phyloP scores from a whole-genome alignment of 352 stramenopile species.

The Globisporangium megalacanthum region DNA sequence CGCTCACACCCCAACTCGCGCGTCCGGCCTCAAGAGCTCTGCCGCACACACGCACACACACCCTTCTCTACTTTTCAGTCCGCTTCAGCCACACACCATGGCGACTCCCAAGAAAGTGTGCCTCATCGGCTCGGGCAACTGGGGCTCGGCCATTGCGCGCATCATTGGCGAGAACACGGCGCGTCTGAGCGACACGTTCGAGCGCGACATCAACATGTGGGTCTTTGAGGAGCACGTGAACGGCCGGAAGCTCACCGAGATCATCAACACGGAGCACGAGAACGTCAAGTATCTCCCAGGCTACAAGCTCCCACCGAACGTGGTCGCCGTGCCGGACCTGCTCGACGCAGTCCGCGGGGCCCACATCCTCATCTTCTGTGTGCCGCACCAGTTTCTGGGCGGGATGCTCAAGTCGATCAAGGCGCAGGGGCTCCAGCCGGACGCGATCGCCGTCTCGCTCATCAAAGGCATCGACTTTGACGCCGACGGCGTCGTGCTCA shows the following conservation, averaged over 20 bases:
- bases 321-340: constrained; percentile 91
- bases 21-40: no score
- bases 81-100: no score
- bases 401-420: constrained; percentile 89
- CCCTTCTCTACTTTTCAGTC: constrained; percentile 1
- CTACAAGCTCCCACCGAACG: constrained; percentile 92
- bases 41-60: no score
- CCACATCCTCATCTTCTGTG: constrained; percentile 95
- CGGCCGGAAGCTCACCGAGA: constrained; percentile 90
- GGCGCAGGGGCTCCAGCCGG: constrained; percentile 52
- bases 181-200: constrained; percentile 59
- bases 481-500: constrained; percentile 74
- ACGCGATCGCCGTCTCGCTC: constrained; percentile 81
- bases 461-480: constrained; percentile 92
- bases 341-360: constrained; percentile 84
- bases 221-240: constrained; percentile 92
- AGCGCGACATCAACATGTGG: constrained; percentile 95
- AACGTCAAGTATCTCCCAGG: constrained; percentile 94
- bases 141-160: constrained; percentile 74
- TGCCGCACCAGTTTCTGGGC: constrained; percentile 95
- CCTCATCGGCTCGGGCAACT: constrained; percentile 79
- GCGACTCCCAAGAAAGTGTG: constrained; percentile 50
- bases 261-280: constrained; percentile 96
- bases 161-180: constrained; percentile 81
- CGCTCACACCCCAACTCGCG: no score